phyloP scores from a whole-genome alignment of 805 yeast species.

The Ogataea dorogensis region DNA sequence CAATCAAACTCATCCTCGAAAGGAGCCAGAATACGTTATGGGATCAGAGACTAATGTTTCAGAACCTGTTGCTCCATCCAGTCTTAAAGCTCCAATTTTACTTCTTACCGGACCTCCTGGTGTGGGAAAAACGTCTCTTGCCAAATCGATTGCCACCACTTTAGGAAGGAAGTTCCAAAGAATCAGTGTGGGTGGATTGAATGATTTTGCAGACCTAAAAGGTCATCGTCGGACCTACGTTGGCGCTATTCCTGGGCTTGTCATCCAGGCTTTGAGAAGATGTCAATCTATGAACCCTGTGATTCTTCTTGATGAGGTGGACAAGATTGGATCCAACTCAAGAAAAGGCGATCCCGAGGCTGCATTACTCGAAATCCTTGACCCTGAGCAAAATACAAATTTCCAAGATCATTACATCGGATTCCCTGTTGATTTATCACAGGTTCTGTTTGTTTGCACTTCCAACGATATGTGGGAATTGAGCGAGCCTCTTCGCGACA shows the following conservation, averaged over 20 bases:
- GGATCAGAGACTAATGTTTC: not conserved
- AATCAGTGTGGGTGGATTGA: slow-evolving; percentile 81
- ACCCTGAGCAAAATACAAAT: slow-evolving; percentile 80
- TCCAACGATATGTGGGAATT: slow-evolving; percentile 74
- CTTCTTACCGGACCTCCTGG: slow-evolving; percentile 92
- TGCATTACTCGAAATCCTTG: slow-evolving; percentile 82
- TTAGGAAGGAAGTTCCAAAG: slow-evolving; percentile 75
- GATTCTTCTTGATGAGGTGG: slow-evolving; percentile 80
- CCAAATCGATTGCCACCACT: slow-evolving; percentile 74
- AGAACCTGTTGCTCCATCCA: not conserved
- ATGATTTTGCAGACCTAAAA: slow-evolving; percentile 84
- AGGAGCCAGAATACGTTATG: slow-evolving; percentile 8
- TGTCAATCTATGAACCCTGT: slow-evolving; percentile 81
- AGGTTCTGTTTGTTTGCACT: slow-evolving; percentile 79
- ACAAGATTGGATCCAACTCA: slow-evolving; percentile 44
- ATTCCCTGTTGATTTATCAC: slow-evolving; percentile 80
- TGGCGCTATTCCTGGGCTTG: slow-evolving; percentile 87
- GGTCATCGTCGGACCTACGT: slow-evolving; percentile 91
- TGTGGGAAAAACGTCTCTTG: slow-evolving; percentile 86
- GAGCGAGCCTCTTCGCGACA: slow-evolving; percentile 74
- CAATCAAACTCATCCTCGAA: slow-evolving; percentile 21
- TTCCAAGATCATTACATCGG: slow-evolving; percentile 84
- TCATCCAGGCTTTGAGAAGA: slow-evolving; percentile 73
- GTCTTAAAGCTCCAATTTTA: slow-evolving; percentile 62
- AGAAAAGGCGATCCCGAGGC: slow-evolving; percentile 81